A percentile compares a stretch with the other conserved stretches of the same genome.
phyloP scores from a whole-genome alignment of 176 grass and related monocot species.

The Lolium rigidum region DNA sequence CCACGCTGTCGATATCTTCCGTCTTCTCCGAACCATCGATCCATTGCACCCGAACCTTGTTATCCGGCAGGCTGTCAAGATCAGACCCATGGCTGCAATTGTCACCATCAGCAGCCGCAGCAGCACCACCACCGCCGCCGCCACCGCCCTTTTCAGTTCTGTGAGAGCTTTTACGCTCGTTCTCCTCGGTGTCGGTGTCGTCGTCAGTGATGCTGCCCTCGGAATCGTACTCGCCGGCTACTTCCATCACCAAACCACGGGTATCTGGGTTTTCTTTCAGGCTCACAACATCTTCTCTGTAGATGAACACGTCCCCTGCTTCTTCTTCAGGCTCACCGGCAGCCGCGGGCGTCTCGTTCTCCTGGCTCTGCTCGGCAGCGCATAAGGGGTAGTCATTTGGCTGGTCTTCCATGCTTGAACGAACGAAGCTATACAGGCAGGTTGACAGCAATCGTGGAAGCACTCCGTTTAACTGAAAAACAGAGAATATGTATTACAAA shows the following conservation, averaged over 20 bases:
- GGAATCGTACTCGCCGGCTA: conserved; percentile 88
- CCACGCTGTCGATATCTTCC: conserved; percentile 67
- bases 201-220: conserved; percentile 79
- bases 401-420: conserved; percentile 54
- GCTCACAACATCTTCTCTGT: conserved; percentile 84
- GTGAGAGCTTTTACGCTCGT: conserved; percentile 37
- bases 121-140: conserved; percentile 57
- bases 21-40: conserved; percentile 62
- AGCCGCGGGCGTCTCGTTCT: conserved; percentile 33
- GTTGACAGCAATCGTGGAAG: not conserved
- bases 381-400: conserved; percentile 18
- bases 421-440: conserved; percentile 13
- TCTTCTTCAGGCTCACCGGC: conserved; percentile 36
- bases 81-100: conserved; percentile 34
- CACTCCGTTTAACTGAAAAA: conserved; percentile 43
- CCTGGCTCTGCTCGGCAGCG: conserved; percentile 40
- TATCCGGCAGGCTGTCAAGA: conserved; percentile 57
- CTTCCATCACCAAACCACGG: conserved; percentile 81
- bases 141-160: conserved; percentile 49
- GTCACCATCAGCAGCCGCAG: conserved; percentile 47
- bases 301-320: conserved; percentile 63
- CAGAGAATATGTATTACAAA: not conserved
- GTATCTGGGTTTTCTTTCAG: conserved; percentile 56
- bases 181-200: conserved; percentile 61
- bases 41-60: conserved; percentile 78